Conservation (phyloP, 208 protist genomes). For the Leishmania turanica region DNA sequence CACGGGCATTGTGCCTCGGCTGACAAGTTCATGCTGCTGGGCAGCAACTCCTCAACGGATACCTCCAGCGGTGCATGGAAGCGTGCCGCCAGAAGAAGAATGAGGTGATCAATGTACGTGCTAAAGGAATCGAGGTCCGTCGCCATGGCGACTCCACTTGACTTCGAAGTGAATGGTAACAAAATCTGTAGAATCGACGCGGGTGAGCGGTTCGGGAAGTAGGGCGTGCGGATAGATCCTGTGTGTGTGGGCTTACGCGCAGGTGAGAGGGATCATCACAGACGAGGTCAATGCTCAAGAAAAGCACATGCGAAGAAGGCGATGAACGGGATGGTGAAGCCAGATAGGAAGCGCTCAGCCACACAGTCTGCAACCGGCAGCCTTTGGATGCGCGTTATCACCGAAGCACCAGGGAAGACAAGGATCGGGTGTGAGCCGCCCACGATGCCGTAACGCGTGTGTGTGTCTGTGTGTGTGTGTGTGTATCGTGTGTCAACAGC, state of each 20-base stretch:
- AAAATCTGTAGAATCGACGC: background rate
- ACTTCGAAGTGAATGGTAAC: no score
- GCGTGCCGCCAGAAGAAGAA: conserved; percentile 80
- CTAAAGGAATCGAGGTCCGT: conserved; percentile 43
- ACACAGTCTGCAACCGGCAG: background rate
- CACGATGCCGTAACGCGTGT: background rate
- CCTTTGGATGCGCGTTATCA: no score
- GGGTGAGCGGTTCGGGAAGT: background rate
- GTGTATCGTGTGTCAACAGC: background rate
- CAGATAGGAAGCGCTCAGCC: background rate
- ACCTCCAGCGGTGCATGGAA: conserved; percentile 61
- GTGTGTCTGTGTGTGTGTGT: no score
- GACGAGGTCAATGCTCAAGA: background rate
- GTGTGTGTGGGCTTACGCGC: background rate
- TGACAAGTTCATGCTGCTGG: conserved; percentile 2
- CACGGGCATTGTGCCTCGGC: conserved; percentile 36
- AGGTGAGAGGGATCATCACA: background rate
- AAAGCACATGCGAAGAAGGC: background rate
- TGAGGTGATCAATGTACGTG: conserved; percentile 85
- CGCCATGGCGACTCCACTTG: conserved; percentile 9
- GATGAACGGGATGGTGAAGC: background rate
- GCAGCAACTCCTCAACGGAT: conserved; percentile 12
- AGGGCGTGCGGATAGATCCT: background rate
- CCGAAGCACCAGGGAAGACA: background rate
- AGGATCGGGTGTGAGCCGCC: background rate